phyloP scores from a whole-genome alignment of 371 early-diverging fungal genomes.

The Sporodiniella umbellata region DNA sequence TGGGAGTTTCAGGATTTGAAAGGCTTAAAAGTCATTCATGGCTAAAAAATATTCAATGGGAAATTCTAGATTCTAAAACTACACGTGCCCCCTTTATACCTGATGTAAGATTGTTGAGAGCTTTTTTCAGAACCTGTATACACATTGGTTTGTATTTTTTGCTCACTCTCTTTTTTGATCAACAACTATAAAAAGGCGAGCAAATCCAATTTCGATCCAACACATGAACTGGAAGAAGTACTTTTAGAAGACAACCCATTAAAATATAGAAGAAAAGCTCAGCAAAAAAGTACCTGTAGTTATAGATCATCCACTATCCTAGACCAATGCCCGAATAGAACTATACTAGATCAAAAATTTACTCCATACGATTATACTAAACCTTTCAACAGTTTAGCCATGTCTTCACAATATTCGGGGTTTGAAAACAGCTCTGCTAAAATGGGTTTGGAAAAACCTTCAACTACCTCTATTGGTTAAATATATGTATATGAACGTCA shows the following conservation, averaged over 20 bases:
- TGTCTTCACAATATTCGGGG: too few species aligned
- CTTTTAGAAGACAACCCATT: constrained; percentile 89
- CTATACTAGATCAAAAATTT: constrained; percentile 61
- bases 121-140: too few species aligned
- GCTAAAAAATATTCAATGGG: constrained; percentile 55
- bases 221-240: constrained; percentile 91
- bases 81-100: constrained; percentile 62
- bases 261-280: constrained; percentile 29
- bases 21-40: constrained; percentile 56
- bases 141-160: not conserved
- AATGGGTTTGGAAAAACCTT: too few species aligned
- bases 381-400: constrained; percentile 1
- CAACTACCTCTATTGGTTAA: too few species aligned
- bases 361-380: constrained; percentile 59
- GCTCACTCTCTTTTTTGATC: too few species aligned
- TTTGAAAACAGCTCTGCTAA: too few species aligned
- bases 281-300: constrained; percentile 3
- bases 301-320: too few species aligned
- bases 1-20: constrained; percentile 44
- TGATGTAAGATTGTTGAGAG: too few species aligned
- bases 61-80: constrained; percentile 46
- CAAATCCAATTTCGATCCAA: constrained; percentile 86
- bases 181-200: constrained; percentile 31
- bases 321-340: constrained; percentile 29
- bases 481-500: too few species aligned